A percentile compares a stretch with the other conserved stretches of the same genome.
Evolutionary conservation across 2,329 filamentous ascomycete genomes (phyloP).

Genomic region (Talaromyces sp.): DNA sequence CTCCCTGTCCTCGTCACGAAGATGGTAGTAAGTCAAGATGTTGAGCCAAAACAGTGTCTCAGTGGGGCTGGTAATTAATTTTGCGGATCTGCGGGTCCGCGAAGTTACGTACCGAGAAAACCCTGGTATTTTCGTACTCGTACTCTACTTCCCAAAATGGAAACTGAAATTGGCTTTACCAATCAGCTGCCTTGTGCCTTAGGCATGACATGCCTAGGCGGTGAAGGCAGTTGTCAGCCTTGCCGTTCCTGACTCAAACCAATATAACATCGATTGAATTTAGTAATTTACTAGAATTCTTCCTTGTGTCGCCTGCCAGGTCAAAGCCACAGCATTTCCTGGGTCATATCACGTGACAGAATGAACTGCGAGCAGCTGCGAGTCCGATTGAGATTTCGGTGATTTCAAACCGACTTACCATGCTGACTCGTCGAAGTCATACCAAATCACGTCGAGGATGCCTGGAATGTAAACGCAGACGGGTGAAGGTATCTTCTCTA

Average conservation of each 20-base stretch:
- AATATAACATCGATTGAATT: background rate
- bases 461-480: background rate
- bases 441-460: conserved; percentile 1
- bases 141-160: background rate
- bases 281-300: background rate
- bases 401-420: background rate
- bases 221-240: background rate
- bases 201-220: background rate
- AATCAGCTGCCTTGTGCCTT: background rate
- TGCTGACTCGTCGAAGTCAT: background rate
- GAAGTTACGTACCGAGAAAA: background rate
- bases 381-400: background rate
- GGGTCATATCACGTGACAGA: background rate
- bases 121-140: background rate
- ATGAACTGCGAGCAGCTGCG: background rate
- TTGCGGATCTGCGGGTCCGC: background rate
- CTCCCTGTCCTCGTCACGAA: background rate
- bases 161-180: background rate
- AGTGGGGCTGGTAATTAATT: background rate
- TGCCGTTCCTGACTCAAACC: background rate
- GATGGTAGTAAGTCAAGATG: background rate
- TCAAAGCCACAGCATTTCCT: background rate
- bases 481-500: background rate
- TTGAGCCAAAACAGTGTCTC: no score
- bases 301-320: background rate